Conservation (phyloP, 257 asterid genomes). For the Penstemon barbatus region DNA sequence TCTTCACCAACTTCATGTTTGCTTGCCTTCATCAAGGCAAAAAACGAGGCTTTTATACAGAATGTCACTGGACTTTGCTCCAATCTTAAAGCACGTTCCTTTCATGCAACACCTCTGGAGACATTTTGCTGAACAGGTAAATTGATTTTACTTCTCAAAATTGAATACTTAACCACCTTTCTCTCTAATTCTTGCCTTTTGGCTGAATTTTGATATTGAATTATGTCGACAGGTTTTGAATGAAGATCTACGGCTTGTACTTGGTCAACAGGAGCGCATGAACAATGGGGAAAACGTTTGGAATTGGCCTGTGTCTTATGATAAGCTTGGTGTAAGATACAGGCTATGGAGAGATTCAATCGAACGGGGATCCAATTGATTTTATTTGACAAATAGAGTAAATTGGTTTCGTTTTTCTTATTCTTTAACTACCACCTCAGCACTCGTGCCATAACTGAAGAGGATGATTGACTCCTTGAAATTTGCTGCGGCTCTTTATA, state of each 20-base stretch:
- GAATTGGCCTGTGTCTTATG: slow-evolving; percentile 78
- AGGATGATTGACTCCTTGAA: slow-evolving; percentile 26
- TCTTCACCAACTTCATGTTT: slow-evolving; percentile 96
- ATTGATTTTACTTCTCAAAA: not conserved
- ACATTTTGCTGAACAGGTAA: slow-evolving; percentile 92
- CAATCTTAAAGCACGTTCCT: slow-evolving; percentile 75
- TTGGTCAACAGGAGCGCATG: slow-evolving; percentile 87
- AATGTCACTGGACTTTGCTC: slow-evolving; percentile 97
- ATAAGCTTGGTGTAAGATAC: slow-evolving; percentile 84
- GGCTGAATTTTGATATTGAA: not conserved
- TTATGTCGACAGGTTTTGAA: slow-evolving; percentile 58
- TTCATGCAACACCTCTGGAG: slow-evolving; percentile 82
- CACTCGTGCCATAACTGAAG: slow-evolving; percentile 25
- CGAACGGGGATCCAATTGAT: slow-evolving; percentile 51
- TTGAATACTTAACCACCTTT: not conserved
- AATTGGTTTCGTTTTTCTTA: slow-evolving; percentile 17
- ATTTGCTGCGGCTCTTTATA: slow-evolving; percentile 11
- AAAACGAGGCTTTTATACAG: slow-evolving; percentile 89
- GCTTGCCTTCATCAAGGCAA: slow-evolving; percentile 80
- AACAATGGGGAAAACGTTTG: slow-evolving; percentile 72
- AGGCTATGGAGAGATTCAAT: slow-evolving; percentile 80
- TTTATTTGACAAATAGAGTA: slow-evolving; percentile 17
- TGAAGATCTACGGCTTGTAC: slow-evolving; percentile 78
- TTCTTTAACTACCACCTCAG: slow-evolving; percentile 26
- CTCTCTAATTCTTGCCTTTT: not conserved